phyloP scores from a whole-genome alignment of 2,329 filamentous ascomycete genomes.

The Talaromyces rugulosus region DNA sequence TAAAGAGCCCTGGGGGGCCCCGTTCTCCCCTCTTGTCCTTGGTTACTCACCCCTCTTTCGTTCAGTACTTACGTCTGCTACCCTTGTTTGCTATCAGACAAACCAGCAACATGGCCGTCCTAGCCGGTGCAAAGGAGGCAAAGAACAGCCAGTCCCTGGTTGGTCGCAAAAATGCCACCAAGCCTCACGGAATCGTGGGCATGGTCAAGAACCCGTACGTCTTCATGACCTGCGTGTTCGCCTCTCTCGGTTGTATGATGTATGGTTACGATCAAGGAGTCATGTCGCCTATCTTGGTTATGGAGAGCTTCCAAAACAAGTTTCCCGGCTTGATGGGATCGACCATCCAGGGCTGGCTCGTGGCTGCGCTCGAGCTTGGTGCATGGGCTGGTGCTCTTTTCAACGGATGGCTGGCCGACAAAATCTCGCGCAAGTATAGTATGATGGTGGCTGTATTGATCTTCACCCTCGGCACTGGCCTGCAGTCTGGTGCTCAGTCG shows the following conservation, averaged over 20 bases:
- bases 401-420: conserved; percentile 27
- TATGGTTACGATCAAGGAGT: conserved; percentile 35
- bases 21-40: neutral
- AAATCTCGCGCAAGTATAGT: conserved; percentile 28
- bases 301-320: conserved; percentile 34
- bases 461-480: conserved; percentile 26
- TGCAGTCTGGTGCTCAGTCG: conserved; percentile 22
- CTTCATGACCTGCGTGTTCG: conserved; percentile 34
- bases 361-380: conserved; percentile 30
- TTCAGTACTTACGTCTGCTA: neutral
- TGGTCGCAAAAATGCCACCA: conserved; percentile 34
- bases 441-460: conserved; percentile 32
- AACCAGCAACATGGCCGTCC: neutral
- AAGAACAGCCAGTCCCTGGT: conserved; percentile 34
- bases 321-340: conserved; percentile 29
- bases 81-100: neutral
- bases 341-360: conserved; percentile 15
- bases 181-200: conserved; percentile 34
- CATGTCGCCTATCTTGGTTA: conserved; percentile 31
- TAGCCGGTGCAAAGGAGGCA: conserved; percentile 2
- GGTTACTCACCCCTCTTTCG: neutral
- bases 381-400: conserved; percentile 29
- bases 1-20: neutral
- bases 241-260: conserved; percentile 31
- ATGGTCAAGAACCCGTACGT: conserved; percentile 41